Base-by-base conservation (phyloP, 352 stramenopile genomes). In the Thalassiosira mediterranea region DNA sequence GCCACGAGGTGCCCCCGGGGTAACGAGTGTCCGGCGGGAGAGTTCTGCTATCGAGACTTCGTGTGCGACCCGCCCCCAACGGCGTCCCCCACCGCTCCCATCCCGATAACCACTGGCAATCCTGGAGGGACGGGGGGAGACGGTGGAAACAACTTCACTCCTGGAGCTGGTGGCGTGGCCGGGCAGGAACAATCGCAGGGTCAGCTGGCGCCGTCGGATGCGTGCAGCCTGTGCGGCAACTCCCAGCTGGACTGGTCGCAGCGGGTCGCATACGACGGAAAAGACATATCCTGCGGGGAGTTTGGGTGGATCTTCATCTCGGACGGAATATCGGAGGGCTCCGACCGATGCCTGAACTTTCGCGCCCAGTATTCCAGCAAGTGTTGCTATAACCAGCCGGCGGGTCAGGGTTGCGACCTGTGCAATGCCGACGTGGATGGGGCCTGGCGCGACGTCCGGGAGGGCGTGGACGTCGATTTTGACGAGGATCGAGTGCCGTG, bases 1-100 rank as follows among this genome's bases (percentile, higher is more conserved):
- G 57, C 47, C 19, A 37, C 26, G 26, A 49, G 38, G 26, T 72
- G 62, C 31, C 62, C 62, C 1, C 21, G 23, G 11, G 62, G 62
- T n/a, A 52, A 64, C 52, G 64, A 74, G 57, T 74, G 64, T 51
- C 3, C 13, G 28, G 10, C 13, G 17, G 64, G 52, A 5, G 51
- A 74, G 26, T 48, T 26, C 5, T 74, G 64, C 46, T 74, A 44
- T n/a, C 37, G 29, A 73, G 57, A 81, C 48, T 81, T 81, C 59
- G 72, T 67, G 17, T 81, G 72, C 23, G 28, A 81, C 58, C 64
- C 61, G n/a, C 52, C 61, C 19, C n/a, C n/a, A n/a, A n/a, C n/a
- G n/a, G 4, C 10, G 19, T 38, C 25, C 2, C 29, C 44, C 4
- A 10, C 37, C n/a, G 10, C 37, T 44, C 37, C 37, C 10, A 15